Conservation (phyloP, 257 asterid genomes). For the Plantago elongata region DNA sequence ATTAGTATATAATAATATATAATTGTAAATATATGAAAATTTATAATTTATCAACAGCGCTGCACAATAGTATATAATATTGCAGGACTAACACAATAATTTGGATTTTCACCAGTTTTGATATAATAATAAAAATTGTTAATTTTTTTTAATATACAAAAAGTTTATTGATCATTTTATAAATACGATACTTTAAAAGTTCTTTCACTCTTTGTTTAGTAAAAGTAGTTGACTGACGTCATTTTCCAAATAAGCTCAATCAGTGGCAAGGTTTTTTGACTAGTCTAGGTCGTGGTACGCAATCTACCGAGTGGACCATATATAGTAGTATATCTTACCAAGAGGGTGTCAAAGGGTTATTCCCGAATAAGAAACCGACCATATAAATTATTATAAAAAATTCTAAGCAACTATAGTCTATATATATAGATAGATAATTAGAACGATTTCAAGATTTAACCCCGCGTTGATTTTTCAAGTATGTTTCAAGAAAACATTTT, state of each 20-base stretch:
- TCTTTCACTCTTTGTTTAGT: no score
- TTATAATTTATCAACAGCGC: no score
- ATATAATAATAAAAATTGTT: no score
- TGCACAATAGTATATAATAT: no score
- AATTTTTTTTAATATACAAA: no score
- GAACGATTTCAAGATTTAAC: not conserved
- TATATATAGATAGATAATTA: not conserved
- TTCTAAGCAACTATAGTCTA: not conserved
- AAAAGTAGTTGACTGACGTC: no score
- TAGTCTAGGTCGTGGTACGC: not conserved
- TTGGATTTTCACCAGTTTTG: no score
- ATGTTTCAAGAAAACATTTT: not conserved
- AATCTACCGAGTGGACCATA: slow-evolving; percentile 1
- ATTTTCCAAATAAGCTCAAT: not conserved
- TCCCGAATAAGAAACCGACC: slow-evolving; percentile 2
- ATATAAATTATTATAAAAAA: not conserved
- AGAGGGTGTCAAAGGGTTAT: not conserved
- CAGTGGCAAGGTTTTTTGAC: not conserved
- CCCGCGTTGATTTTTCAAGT: not conserved
- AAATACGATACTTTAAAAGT: no score
- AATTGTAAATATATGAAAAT: no score
- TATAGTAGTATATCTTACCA: not conserved
- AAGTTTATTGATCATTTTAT: no score
- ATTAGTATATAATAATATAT: no score
- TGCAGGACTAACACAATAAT: no score